phyloP scores from a whole-genome alignment of 306 rosid genomes.

The Medicago arabica region DNA sequence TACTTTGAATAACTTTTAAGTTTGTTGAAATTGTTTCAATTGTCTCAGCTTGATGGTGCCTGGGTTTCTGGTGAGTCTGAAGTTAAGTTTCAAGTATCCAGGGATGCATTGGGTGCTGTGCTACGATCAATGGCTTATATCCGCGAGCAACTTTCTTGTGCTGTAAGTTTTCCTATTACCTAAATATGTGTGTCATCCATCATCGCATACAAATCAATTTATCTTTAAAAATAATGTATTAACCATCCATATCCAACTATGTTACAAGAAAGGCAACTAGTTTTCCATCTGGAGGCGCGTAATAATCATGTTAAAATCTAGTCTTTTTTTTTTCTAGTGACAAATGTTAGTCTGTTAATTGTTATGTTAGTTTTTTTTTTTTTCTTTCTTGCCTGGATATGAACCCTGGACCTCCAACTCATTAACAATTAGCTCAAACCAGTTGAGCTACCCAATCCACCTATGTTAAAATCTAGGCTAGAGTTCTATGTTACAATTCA shows the following conservation, averaged over 20 bases:
- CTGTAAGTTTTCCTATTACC: conserved; percentile 60
- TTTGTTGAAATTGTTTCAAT: conserved; percentile 36
- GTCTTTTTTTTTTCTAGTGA: neutral
- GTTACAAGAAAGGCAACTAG: neutral
- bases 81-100: conserved; percentile 92
- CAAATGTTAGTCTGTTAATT: too few species aligned
- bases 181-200: conserved; percentile 27
- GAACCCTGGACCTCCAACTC: too few species aligned
- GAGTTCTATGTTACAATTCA: conserved; percentile 24
- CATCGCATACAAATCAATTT: neutral
- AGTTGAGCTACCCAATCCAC: too few species aligned
- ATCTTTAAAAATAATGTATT: neutral
- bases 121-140: conserved; percentile 94
- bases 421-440: too few species aligned
- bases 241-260: neutral
- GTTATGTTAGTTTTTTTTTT: too few species aligned
- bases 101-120: conserved; percentile 92
- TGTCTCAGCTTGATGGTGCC: conserved; percentile 79
- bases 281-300: conserved; percentile 7
- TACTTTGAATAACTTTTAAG: conserved; percentile 12
- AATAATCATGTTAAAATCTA: conserved; percentile 9
- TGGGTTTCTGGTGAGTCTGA: conserved; percentile 86
- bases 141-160: conserved; percentile 86
- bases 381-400: too few species aligned
- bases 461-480: conserved; percentile 1